A percentile compares a stretch with the other conserved stretches of the same genome.
Evolutionary conservation across 2,329 filamentous ascomycete species (phyloP).

Genomic region (Aureobasidium zeae): DNA sequence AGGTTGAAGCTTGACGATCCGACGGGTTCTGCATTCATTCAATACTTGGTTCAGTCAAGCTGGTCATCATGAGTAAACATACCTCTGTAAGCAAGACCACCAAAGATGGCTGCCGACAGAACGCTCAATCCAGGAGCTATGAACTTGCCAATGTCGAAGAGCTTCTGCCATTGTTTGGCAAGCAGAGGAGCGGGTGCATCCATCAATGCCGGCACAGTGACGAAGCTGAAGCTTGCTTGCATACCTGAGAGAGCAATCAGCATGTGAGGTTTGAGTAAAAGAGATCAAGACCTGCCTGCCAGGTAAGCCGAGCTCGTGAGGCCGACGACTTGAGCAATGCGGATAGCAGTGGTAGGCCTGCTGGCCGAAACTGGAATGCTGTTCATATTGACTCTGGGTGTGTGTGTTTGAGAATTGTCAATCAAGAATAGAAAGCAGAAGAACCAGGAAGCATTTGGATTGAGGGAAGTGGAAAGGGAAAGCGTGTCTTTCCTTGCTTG

Average conservation of each 20-base stretch:
- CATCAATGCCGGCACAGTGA: slow-evolving; percentile 43
- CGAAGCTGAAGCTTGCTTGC: slow-evolving; percentile 7
- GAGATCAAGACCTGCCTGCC: slow-evolving; percentile 27
- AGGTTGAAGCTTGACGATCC: slow-evolving; percentile 31
- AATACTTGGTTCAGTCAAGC: background rate
- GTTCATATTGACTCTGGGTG: background rate
- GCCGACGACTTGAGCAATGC: slow-evolving; percentile 42
- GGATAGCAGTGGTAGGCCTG: slow-evolving; percentile 27
- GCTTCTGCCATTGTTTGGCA: slow-evolving; percentile 45
- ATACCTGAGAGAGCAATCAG: background rate
- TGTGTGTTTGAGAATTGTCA: background rate
- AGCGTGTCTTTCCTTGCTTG: no score
- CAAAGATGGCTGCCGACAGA: slow-evolving; percentile 35
- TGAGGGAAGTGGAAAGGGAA: no score
- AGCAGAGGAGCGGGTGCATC: slow-evolving; percentile 47
- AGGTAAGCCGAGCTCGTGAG: slow-evolving; percentile 43
- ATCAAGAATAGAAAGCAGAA: no score
- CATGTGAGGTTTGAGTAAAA: background rate
- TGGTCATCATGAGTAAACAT: background rate
- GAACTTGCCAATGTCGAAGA: slow-evolving; percentile 34
- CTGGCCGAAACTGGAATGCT: slow-evolving; percentile 9
- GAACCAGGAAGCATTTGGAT: no score
- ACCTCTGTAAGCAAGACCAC: slow-evolving; percentile 40
- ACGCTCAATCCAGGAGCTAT: slow-evolving; percentile 34
- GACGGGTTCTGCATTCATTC: slow-evolving; percentile 21